Conservation (phyloP, 495 filamentous ascomycete genomes). For the Cudoniella acicularis region DNA sequence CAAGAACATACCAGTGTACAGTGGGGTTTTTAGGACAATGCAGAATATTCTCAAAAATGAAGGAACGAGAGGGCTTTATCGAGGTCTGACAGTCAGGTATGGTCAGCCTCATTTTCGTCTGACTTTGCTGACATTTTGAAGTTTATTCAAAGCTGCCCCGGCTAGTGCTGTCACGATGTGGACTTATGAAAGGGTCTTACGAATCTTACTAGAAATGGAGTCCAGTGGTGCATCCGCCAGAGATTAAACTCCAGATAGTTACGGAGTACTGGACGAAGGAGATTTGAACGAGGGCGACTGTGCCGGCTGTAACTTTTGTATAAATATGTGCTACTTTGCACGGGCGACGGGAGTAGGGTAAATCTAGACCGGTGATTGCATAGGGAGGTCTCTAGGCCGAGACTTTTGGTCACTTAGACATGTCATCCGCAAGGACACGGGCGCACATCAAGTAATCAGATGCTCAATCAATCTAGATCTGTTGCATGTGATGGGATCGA, state of each 20-base stretch:
- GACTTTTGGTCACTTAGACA: not conserved
- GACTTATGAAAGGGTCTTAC: conserved; percentile 83
- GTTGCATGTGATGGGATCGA: not conserved
- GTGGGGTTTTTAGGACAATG: conserved; percentile 61
- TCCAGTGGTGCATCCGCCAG: not conserved
- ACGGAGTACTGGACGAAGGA: too few relatives aligned
- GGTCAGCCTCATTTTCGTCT: not conserved
- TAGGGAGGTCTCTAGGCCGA: too few relatives aligned
- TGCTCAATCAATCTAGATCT: not conserved
- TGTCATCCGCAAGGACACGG: not conserved
- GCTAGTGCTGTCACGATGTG: conserved; percentile 97
- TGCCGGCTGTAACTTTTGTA: too few relatives aligned
- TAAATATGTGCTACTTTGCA: too few relatives aligned
- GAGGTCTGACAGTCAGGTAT: conserved; percentile 75
- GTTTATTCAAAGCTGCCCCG: conserved; percentile 86
- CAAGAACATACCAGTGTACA: conserved; percentile 83
- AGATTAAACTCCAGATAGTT: not conserved
- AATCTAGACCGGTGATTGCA: too few relatives aligned
- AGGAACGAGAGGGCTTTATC: conserved; percentile 77
- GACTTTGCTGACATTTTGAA: conserved; percentile 7
- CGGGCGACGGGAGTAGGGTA: too few relatives aligned
- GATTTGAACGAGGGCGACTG: too few relatives aligned
- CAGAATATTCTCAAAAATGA: conserved; percentile 64
- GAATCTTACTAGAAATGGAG: conserved; percentile 48
- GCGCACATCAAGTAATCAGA: not conserved